Conservation (phyloP, 2,329 filamentous ascomycete species). For the Dactylellina leptospora region DNA sequence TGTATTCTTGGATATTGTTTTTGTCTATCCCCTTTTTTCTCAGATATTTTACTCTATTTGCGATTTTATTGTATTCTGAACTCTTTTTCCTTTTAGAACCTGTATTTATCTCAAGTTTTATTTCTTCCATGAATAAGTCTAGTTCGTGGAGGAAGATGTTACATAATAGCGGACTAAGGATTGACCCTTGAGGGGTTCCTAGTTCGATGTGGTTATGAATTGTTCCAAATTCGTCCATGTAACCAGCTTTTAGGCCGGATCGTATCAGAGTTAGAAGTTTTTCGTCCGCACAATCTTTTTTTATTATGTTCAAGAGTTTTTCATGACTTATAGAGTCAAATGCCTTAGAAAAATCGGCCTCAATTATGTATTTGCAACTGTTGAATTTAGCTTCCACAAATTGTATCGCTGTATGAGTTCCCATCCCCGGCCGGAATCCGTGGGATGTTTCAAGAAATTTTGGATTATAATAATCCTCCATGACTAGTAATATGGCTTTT, state of each 20-base stretch:
- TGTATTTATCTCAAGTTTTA: not conserved
- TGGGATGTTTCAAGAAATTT: slow-evolving; percentile 3
- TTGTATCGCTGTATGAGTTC: not conserved
- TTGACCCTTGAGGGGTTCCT: slow-evolving; percentile 7
- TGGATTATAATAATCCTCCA: not conserved
- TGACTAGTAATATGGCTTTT: not conserved
- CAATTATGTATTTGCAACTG: not conserved
- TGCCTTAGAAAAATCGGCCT: slow-evolving; percentile 3
- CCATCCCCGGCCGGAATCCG: not conserved
- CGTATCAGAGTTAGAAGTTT: not conserved
- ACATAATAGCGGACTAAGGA: not conserved
- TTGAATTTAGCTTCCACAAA: not conserved
- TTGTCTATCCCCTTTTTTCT: slow-evolving; percentile 7
- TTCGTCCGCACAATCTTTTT: not conserved
- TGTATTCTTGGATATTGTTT: not conserved
- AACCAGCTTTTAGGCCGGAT: not conserved
- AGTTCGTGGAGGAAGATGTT: slow-evolving; percentile 12
- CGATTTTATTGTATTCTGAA: not conserved
- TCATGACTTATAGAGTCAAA: slow-evolving; percentile 7
- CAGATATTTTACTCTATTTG: not conserved
- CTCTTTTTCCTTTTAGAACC: not conserved
- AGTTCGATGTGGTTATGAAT: not conserved
- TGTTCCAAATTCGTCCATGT: not conserved
- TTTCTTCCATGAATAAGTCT: slow-evolving; percentile 2
- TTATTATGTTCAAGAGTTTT: not conserved